phyloP scores from a whole-genome alignment of 768 basidiomycete species.

The Rhodotorula taiwanensis region DNA sequence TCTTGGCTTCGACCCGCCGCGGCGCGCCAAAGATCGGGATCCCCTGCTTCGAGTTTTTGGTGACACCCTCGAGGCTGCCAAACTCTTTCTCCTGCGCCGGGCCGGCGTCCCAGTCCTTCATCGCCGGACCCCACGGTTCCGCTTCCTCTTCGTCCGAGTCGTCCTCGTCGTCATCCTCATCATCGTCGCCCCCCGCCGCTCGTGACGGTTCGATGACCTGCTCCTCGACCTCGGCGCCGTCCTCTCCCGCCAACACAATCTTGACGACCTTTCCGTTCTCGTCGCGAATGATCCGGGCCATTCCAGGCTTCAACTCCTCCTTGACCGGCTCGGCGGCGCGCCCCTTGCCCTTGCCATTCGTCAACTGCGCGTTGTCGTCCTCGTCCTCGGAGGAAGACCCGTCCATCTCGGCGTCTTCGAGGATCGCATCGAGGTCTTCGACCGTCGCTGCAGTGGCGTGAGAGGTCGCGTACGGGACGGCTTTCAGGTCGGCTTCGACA shows the following conservation, averaged over 20 bases:
- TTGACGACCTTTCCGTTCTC: conserved; percentile 65
- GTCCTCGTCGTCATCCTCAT: conserved; percentile 18
- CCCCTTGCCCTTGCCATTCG: neutral
- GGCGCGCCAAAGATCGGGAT: conserved; percentile 23
- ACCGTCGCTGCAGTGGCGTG: conserved; percentile 17
- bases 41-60: conserved; percentile 17
- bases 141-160: conserved; percentile 18
- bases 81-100: neutral
- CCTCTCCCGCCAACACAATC: conserved; percentile 34
- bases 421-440: conserved; percentile 16
- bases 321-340: neutral
- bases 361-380: conserved; percentile 35
- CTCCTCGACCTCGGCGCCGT: conserved; percentile 45
- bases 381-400: conserved; percentile 5
- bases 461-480: conserved; percentile 15
- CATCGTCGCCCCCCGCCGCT: conserved; percentile 35
- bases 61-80: conserved; percentile 3
- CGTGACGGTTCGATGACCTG: conserved; percentile 28
- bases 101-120: conserved; percentile 26
- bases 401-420: conserved; percentile 2
- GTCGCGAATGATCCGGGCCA: conserved; percentile 76
- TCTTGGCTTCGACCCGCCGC: conserved; percentile 20
- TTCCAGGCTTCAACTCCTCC: conserved; percentile 52
- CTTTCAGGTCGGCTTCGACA: conserved; percentile 22
- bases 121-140: conserved; percentile 33